A percentile compares a stretch with the other conserved stretches of the same genome.
These are phyloP conservation scores for Fusarium sp. DNA, from an alignment of 2,329 filamentous ascomycete species.

Conservation along the genomic window DNA sequence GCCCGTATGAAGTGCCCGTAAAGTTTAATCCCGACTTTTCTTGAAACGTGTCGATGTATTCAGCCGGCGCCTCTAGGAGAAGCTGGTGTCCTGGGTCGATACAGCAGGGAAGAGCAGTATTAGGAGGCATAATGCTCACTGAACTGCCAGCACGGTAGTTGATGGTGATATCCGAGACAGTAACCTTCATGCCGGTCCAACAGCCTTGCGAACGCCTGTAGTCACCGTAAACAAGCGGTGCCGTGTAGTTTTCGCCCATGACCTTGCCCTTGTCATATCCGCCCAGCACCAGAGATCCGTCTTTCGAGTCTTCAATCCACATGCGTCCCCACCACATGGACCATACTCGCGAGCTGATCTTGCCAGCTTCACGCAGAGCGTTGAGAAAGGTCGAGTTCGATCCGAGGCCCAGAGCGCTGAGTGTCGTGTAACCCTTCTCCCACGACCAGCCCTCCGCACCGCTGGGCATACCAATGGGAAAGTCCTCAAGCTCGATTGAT, in stretches of 20 bases:
- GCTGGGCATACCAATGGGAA: constrained; percentile 46
- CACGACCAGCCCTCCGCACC: constrained; percentile 17
- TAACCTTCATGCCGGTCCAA: constrained; percentile 41
- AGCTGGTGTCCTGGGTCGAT: constrained; percentile 49
- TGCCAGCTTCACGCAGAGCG: constrained; percentile 30
- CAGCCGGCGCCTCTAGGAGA: constrained; percentile 43
- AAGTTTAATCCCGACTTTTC: constrained; percentile 6
- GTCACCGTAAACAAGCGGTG: constrained; percentile 31
- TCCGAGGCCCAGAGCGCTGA: constrained; percentile 47
- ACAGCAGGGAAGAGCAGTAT: constrained; percentile 42
- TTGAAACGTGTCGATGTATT: constrained; percentile 39
- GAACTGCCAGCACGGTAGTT: constrained; percentile 46
- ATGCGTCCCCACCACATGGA: constrained; percentile 53
- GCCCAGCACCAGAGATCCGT: constrained; percentile 49
- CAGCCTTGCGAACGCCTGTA: constrained; percentile 31
- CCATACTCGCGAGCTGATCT: constrained; percentile 48
- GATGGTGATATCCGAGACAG: constrained; percentile 40
- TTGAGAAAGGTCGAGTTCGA: constrained; percentile 49
- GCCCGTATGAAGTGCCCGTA: constrained; percentile 17
- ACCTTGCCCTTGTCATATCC: constrained; percentile 51
- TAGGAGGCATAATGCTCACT: constrained; percentile 42
- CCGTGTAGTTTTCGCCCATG: constrained; percentile 45
- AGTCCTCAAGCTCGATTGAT: neutral
- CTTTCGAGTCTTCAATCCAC: constrained; percentile 43
- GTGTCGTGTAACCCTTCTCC: constrained; percentile 45